Percentiles rank a stretch among this genome's conserved stretches.
phyloP scores from a whole-genome alignment of 129 eudicot genomes.

The Dittrichia graveolens region DNA sequence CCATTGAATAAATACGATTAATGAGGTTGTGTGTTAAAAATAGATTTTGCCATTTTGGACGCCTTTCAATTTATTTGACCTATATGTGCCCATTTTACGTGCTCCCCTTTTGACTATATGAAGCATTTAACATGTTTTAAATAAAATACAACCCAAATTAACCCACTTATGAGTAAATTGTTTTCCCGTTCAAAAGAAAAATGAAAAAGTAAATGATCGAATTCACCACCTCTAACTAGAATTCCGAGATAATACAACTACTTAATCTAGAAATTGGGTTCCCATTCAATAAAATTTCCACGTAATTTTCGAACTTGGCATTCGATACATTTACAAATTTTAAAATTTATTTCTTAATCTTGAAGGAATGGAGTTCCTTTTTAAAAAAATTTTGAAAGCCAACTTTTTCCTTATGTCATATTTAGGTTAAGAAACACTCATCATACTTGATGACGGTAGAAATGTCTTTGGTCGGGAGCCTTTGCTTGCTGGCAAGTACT shows the following conservation, averaged over 20 bases:
- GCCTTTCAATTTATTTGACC: background rate
- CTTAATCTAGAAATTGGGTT: background rate
- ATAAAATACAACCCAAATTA: conserved; percentile 1
- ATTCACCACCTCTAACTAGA: background rate
- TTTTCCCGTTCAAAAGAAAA: too few relatives aligned
- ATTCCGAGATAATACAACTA: conserved; percentile 2
- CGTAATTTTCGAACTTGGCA: background rate
- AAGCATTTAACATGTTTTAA: background rate
- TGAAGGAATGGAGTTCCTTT: background rate
- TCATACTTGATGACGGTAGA: conserved; percentile 97
- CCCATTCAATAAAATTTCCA: background rate
- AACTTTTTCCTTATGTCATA: background rate
- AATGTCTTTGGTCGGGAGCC: conserved; percentile 92
- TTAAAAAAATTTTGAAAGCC: background rate
- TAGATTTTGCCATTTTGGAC: background rate
- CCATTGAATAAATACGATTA: too few relatives aligned
- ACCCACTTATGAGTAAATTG: background rate
- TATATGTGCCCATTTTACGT: too few relatives aligned
- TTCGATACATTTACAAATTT: background rate
- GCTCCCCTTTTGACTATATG: background rate
- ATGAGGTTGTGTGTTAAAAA: background rate
- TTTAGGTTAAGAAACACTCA: conserved; percentile 84
- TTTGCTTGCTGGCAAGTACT: conserved; percentile 83
- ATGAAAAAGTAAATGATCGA: background rate
- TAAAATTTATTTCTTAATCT: background rate